Conservation (phyloP, 345 rosid species). For the Atalantia buxifolia region DNA sequence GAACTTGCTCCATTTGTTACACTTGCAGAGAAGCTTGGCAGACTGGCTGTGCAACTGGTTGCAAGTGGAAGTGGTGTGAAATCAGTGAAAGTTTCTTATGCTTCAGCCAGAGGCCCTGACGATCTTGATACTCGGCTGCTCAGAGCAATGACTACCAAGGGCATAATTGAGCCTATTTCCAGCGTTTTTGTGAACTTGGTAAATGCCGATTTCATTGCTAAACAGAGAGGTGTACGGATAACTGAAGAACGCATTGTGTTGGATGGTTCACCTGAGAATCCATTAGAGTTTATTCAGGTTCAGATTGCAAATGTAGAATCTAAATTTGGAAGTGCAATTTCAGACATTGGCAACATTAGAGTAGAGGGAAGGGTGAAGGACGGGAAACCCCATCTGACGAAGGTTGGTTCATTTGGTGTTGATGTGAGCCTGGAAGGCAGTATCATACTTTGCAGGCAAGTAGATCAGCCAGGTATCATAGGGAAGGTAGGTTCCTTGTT, state of each 20-base stretch:
- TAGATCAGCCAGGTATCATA: constrained; percentile 70
- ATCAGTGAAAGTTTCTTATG: constrained; percentile 49
- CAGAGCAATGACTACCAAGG: constrained; percentile 71
- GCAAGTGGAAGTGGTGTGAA: constrained; percentile 70
- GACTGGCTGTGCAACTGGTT: constrained; percentile 65
- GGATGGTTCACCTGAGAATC: constrained; percentile 56
- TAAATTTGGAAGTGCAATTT: constrained; percentile 63
- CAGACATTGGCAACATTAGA: constrained; percentile 50
- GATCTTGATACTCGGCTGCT: constrained; percentile 76
- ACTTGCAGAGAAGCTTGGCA: constrained; percentile 62
- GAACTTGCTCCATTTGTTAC: constrained; percentile 60
- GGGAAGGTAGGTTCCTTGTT: constrained; percentile 59
- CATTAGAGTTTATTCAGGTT: constrained; percentile 62
- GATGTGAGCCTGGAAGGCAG: constrained; percentile 83
- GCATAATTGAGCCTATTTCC: constrained; percentile 63
- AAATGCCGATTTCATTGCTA: constrained; percentile 66
- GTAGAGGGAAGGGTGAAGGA: constrained; percentile 73
- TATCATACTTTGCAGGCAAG: constrained; percentile 61
- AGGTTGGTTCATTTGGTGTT: constrained; percentile 63
- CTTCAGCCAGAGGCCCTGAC: constrained; percentile 63
- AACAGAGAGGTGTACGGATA: constrained; percentile 57
- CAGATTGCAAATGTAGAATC: constrained; percentile 66
- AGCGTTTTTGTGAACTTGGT: constrained; percentile 60
- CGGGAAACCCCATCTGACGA: constrained; percentile 57
- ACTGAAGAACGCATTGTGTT: constrained; percentile 50